A percentile compares a stretch with the other conserved stretches of the same genome.
phyloP scores from a whole-genome alignment of 768 basidiomycete genomes.

The Lactarius trivialis region DNA sequence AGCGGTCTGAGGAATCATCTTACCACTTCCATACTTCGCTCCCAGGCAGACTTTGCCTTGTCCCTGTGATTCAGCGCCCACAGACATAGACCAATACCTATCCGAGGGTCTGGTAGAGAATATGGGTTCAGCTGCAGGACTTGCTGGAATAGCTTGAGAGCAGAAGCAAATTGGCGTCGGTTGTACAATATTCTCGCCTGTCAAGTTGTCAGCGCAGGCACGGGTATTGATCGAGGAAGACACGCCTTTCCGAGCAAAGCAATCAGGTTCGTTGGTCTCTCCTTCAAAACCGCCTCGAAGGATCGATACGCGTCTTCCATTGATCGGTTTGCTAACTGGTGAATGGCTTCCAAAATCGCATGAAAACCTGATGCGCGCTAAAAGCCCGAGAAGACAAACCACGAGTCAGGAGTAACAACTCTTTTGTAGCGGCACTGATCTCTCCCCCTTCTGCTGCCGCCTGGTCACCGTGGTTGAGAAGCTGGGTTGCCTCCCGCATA shows the following conservation, averaged over 20 bases:
- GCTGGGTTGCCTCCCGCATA: conserved; percentile 60
- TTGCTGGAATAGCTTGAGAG: conserved; percentile 81
- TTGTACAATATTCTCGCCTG: conserved; percentile 85
- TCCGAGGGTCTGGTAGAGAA: conserved; percentile 86
- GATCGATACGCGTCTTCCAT: conserved; percentile 78
- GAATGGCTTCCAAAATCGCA: conserved; percentile 49
- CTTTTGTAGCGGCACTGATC: conserved; percentile 42
- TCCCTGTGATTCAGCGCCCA: conserved; percentile 84
- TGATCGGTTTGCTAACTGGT: conserved; percentile 71
- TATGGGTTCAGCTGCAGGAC: conserved; percentile 71
- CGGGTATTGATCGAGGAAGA: background rate
- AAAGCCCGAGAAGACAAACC: conserved; percentile 35
- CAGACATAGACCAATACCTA: conserved; percentile 91
- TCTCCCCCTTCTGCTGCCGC: conserved; percentile 54
- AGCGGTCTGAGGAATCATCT: conserved; percentile 28
- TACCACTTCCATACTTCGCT: conserved; percentile 80
- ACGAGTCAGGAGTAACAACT: conserved; percentile 57
- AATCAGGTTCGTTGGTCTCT: conserved; percentile 80
- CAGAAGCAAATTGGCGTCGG: conserved; percentile 65
- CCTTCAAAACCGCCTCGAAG: conserved; percentile 71
- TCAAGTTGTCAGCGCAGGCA: background rate
- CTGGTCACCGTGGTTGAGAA: conserved; percentile 54
- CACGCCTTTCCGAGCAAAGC: conserved; percentile 81
- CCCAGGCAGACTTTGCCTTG: conserved; percentile 85
- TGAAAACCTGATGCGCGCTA: background rate